These are phyloP conservation scores for Colletotrichum scovillei DNA, from an alignment of 2,329 filamentous ascomycete species.

Conservation along the genomic window DNA sequence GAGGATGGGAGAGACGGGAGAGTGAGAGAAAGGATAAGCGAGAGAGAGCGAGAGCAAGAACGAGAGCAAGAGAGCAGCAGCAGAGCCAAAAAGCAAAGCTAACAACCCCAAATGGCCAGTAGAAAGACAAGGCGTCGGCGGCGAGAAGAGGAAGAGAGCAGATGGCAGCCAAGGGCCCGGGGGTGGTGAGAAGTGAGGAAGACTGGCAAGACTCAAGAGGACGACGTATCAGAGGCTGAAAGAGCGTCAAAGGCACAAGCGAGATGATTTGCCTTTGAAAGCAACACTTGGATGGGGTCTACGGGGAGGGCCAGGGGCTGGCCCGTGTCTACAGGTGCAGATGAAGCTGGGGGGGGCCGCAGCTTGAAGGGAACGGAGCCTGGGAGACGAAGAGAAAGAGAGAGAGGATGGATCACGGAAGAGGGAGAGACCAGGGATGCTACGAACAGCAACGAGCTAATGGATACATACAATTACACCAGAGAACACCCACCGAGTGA, in stretches of 20 bases:
- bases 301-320: conserved; percentile 38
- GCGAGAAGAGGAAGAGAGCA: conserved; percentile 6
- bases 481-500: not conserved
- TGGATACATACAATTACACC: not conserved
- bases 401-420: not conserved
- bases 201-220: conserved; percentile 2
- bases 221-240: conserved; percentile 58
- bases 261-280: conserved; percentile 62
- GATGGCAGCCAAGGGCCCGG: not conserved
- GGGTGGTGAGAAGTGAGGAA: conserved; percentile 20
- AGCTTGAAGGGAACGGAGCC: not conserved
- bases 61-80: not conserved
- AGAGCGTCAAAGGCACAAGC: conserved; percentile 59
- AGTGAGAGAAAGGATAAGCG: not conserved
- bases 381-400: not conserved
- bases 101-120: conserved; percentile 12
- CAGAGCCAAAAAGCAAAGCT: not conserved
- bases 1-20: not conserved
- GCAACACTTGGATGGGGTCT: conserved; percentile 50
- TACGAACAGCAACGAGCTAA: not conserved
- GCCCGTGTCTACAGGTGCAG: conserved; percentile 37
- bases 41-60: not conserved
- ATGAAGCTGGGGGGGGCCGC: conserved; percentile 22
- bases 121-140: conserved; percentile 9
- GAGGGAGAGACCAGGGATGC: not conserved